phyloP scores from a whole-genome alignment of 441 rosid genomes.

The Sinapis alba region DNA sequence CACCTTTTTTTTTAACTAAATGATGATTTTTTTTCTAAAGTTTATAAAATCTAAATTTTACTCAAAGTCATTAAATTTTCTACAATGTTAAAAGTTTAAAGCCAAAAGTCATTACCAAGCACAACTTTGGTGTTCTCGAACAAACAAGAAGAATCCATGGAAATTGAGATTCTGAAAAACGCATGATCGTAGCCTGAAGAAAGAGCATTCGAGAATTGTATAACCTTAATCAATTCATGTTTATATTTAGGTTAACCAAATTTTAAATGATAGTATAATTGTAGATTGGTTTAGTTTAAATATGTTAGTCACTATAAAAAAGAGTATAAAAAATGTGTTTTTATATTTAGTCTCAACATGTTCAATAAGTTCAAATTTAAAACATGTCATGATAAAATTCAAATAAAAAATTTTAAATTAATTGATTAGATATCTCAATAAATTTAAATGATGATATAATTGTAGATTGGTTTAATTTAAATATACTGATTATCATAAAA shows the following conservation, averaged over 20 bases:
- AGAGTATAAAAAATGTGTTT: not conserved
- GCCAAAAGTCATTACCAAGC: no score
- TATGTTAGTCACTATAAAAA: no score
- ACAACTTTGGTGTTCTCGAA: not conserved
- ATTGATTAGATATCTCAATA: not conserved
- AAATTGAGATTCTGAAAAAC: constrained; percentile 8
- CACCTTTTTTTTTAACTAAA: no score
- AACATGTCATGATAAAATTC: not conserved
- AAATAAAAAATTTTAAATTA: no score
- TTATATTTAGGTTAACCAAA: not conserved
- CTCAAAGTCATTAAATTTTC: no score
- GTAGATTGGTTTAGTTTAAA: not conserved
- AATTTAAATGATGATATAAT: no score
- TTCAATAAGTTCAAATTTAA: not conserved
- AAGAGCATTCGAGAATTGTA: constrained; percentile 63
- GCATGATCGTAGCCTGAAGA: constrained; percentile 61
- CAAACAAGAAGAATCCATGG: not conserved
- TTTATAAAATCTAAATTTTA: no score
- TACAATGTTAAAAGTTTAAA: no score
- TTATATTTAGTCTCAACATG: not conserved
- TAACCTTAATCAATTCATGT: not conserved
- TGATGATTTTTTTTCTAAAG: no score
- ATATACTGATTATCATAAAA: no score
- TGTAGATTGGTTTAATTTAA: no score
- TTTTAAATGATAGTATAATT: no score